phyloP scores from a whole-genome alignment of 345 rosid genomes.

The Eucalyptus sp. region DNA sequence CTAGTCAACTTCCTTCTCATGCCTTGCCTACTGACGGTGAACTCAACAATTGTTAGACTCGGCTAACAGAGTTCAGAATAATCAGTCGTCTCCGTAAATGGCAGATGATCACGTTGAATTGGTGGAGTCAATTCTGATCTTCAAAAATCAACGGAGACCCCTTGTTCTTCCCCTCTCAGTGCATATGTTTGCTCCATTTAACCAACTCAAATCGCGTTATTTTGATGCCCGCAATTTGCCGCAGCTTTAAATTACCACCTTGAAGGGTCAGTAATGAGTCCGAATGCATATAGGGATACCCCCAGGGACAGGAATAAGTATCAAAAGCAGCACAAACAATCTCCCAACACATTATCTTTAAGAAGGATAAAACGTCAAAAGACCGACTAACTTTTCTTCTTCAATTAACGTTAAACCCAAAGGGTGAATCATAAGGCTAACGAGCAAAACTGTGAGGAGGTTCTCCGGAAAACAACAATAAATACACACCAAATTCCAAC shows the following conservation, averaged over 20 bases:
- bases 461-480: no score
- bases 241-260: neutral
- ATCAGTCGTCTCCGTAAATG: no score
- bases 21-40: neutral
- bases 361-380: neutral
- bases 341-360: neutral
- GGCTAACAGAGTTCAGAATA: no score
- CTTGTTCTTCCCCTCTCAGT: neutral
- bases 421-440: no score
- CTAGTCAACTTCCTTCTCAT: neutral
- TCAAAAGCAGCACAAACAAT: neutral
- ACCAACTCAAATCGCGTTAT: neutral
- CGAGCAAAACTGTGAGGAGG: no score
- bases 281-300: neutral
- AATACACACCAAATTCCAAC: no score
- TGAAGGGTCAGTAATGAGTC: neutral
- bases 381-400: neutral
- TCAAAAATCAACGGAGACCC: neutral
- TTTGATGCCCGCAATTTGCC: neutral
- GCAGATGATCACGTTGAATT: no score
- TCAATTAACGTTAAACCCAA: no score
- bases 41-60: neutral
- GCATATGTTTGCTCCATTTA: neutral
- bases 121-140: no score
- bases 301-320: neutral